Base-by-base conservation (phyloP, 2,329 filamentous ascomycete genomes). In the Claviceps sp. region DNA sequence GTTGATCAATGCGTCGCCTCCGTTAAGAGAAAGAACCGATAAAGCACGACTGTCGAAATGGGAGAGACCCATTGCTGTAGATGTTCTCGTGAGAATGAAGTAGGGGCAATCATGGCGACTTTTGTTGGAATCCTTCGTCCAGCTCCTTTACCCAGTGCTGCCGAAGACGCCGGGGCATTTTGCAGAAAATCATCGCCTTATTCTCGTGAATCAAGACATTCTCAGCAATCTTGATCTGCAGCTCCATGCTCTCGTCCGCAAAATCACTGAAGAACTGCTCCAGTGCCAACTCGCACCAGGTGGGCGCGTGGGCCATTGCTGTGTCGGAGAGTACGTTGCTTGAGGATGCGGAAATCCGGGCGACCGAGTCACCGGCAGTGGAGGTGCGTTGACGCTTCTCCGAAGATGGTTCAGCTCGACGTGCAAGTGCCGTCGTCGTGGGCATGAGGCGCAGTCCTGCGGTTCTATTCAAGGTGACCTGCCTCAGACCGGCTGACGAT, bases 111-210 rank as follows among this genome's bases (percentile, higher is more conserved):
- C 37, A 53, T 13, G 39, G 13, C 26, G 46, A n/a, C 5, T 16
- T 39, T 43, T 53, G 42, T 44, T 46, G 52, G 5, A 51, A 46
- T 36, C 34, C 37, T 26, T 79, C 76, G 26, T 75, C 64, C 51
- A 79, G 64, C 51, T 73, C 64, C 58, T 70, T 73, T 2, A 81
- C 73, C 78, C 78, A 81, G 57, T 80, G 77, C 54, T 71, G 68
- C 47, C 77, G 68, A 54, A 81, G 62, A 11, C 63, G 60, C 2
- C 68, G 63, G 0, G 77, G 73, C 76, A 80, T 80, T 65, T 80
- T 80, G 66, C 77, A 79, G 56, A 80, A 82, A 43, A 80, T 71
- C 70, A 80, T 75, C 34, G 78, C 78, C 60, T 78, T 80, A 59
- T 74, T 76, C 55, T 79, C 74, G 56, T 80, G 75, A n/a, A 75